A percentile compares a stretch with the other conserved stretches of the same genome.
These are phyloP conservation scores for Luffa acutangula DNA, from an alignment of 306 rosid genomes.

Conservation along the genomic window DNA sequence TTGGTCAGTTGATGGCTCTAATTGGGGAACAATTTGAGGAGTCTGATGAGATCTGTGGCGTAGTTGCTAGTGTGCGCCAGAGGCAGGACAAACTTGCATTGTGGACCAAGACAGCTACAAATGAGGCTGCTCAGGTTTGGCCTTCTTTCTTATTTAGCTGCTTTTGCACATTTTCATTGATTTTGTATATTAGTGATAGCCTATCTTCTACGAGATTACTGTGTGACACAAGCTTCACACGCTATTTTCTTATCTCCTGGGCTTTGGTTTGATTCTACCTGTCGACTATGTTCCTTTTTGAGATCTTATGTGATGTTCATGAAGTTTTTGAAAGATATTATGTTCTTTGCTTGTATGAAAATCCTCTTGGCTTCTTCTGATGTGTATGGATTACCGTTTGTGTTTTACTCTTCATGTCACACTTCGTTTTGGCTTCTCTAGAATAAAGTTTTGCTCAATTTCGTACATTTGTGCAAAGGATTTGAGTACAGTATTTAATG, in stretches of 20 bases:
- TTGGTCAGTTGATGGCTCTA: slow-evolving; percentile 78
- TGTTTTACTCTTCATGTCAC: neutral
- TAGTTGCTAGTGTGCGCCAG: slow-evolving; percentile 87
- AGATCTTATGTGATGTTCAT: neutral
- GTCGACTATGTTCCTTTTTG: neutral
- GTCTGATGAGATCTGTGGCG: slow-evolving; percentile 85
- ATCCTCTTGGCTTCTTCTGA: neutral
- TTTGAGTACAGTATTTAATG: neutral
- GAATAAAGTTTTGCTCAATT: neutral
- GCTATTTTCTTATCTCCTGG: neutral
- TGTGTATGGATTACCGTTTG: neutral
- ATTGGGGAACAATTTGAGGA: slow-evolving; percentile 96
- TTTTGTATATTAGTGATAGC: neutral
- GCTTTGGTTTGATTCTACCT: neutral
- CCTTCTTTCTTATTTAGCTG: neutral
- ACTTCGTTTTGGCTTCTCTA: neutral
- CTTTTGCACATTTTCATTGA: neutral
- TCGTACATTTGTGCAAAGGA: neutral
- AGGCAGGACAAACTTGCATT: slow-evolving; percentile 85
- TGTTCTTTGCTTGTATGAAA: neutral
- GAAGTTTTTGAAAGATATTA: neutral
- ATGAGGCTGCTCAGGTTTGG: slow-evolving; percentile 87
- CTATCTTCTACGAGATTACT: neutral
- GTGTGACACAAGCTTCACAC: neutral
- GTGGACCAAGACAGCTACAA: slow-evolving; percentile 92